Conservation (phyloP, 352 stramenopile genomes). For the Globisporangium radiosum region DNA sequence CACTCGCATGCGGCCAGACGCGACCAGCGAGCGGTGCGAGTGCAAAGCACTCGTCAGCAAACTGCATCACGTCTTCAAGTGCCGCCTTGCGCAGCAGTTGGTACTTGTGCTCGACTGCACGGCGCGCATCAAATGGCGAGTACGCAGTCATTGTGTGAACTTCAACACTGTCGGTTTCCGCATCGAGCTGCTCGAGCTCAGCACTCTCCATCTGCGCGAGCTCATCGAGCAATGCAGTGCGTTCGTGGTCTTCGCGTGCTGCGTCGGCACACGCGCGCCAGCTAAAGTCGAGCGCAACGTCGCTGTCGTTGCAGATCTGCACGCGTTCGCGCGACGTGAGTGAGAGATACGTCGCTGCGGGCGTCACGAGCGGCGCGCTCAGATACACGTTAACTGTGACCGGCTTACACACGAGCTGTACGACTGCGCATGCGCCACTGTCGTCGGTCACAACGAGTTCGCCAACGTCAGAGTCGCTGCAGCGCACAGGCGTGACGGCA, state of each 20-base stretch:
- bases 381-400: constrained; percentile 90
- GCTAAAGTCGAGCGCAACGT: constrained; percentile 86
- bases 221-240: constrained; percentile 74
- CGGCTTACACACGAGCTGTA: constrained; percentile 64
- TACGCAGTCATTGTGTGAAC: constrained; percentile 10
- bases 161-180: neutral
- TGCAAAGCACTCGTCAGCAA: constrained; percentile 91
- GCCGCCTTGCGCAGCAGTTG: constrained; percentile 83
- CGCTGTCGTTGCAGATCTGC: constrained; percentile 91
- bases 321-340: constrained; percentile 85
- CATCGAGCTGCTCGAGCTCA: constrained; percentile 52
- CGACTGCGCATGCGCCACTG: constrained; percentile 57
- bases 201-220: constrained; percentile 73
- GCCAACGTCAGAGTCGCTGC: constrained; percentile 25
- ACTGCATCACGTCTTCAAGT: constrained; percentile 90
- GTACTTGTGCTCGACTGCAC: constrained; percentile 89
- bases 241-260: constrained; percentile 76
- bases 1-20: constrained; percentile 90
- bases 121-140: constrained; percentile 54
- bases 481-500: constrained; percentile 30
- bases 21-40: constrained; percentile 84
- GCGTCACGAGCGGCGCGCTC: constrained; percentile 73
- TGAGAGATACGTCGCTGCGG: constrained; percentile 89
- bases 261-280: constrained; percentile 89
- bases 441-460: constrained; percentile 84